Evolutionary conservation across 345 rosid species (phyloP).

Genomic region (Pugionium cornutum): DNA sequence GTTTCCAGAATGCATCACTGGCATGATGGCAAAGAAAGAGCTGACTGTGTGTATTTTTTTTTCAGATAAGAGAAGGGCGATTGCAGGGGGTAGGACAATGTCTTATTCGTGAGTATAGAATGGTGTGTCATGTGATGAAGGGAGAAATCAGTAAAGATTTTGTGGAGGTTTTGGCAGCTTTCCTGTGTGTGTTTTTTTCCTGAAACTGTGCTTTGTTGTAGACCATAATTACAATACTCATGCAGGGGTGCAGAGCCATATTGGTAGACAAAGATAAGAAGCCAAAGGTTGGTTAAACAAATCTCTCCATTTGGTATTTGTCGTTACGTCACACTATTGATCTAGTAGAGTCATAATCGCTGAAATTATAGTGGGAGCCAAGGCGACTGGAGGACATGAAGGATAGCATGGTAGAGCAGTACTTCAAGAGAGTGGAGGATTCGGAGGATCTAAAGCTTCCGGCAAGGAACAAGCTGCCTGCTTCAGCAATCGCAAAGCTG

Average conservation of each 20-base stretch:
- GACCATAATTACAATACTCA: slow-evolving; percentile 3
- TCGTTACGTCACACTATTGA: slow-evolving; percentile 17
- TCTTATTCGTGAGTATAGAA: slow-evolving; percentile 77
- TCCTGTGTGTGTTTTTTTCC: neutral
- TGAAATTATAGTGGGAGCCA: slow-evolving; percentile 69
- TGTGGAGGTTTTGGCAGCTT: slow-evolving; percentile 58
- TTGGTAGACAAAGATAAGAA: slow-evolving; percentile 81
- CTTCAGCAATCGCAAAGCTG: slow-evolving; percentile 61
- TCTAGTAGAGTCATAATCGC: neutral
- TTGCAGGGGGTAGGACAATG: slow-evolving; percentile 82
- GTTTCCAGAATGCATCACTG: slow-evolving; percentile 17
- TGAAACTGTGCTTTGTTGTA: slow-evolving; percentile 2
- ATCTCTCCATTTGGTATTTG: slow-evolving; percentile 6
- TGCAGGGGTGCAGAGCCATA: slow-evolving; percentile 95
- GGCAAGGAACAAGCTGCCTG: slow-evolving; percentile 53
- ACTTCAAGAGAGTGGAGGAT: slow-evolving; percentile 59
- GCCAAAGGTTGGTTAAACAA: slow-evolving; percentile 72
- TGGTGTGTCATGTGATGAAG: slow-evolving; percentile 76
- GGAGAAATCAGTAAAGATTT: slow-evolving; percentile 89
- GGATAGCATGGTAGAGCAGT: slow-evolving; percentile 58
- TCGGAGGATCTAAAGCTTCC: slow-evolving; percentile 74
- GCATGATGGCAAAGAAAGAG: slow-evolving; percentile 20
- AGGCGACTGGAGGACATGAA: slow-evolving; percentile 57
- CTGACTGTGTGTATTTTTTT: slow-evolving; percentile 33
- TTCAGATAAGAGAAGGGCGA: slow-evolving; percentile 88